Evolutionary conservation across 164 flowering plant species (phyloP), one percentile per base, ranked within the genome.

Genomic region (Vitis amurensis): DNA sequence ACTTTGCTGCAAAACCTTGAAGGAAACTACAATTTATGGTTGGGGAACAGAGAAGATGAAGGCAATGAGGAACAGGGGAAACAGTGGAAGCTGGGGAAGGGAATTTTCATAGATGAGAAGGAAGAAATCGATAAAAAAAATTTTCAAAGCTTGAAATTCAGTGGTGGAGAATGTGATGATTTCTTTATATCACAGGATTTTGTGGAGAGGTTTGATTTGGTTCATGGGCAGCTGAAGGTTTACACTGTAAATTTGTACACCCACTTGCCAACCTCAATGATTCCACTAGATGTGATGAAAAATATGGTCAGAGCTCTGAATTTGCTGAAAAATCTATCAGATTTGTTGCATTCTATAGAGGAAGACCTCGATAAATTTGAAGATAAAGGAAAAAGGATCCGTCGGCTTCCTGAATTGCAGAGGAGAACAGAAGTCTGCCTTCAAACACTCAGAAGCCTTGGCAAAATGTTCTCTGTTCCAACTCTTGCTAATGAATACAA

Each of bases 191-290:
- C 78, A 50, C 61, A 59, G 55, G 86, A 85, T 48, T 88, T 74
- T 37, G 10, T 85, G 63, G 19, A 56, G 48, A 60, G 49, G 48
- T 80, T 84, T 23, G 5, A 37, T 15, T 3, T 1, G 12, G 1
- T 71, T 8, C 44, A 30, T 12, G 37, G 58, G 8, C 48, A 13
- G 66, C 63, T 88, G 51, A 58, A 53, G 27, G 30, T 61, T 52
- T 77, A 57, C 29, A 53, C 79, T 1, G 67, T 17, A 17, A 71
- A n/a, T 37, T 37, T 83, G 50, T 79, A 66, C 64, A 83, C 73
- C 6, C 87, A 88, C 48, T 49, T 86, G 37, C 89, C 91, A 4
- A 83, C 82, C 19, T 71, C 74, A 1, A 31, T 68, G 5, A 27
- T 88, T 50, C 27, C 82, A 4, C 10, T 50, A 8, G 53, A 61